Conservation (phyloP, 768 basidiomycete species). For the Polyporus arcularius region DNA sequence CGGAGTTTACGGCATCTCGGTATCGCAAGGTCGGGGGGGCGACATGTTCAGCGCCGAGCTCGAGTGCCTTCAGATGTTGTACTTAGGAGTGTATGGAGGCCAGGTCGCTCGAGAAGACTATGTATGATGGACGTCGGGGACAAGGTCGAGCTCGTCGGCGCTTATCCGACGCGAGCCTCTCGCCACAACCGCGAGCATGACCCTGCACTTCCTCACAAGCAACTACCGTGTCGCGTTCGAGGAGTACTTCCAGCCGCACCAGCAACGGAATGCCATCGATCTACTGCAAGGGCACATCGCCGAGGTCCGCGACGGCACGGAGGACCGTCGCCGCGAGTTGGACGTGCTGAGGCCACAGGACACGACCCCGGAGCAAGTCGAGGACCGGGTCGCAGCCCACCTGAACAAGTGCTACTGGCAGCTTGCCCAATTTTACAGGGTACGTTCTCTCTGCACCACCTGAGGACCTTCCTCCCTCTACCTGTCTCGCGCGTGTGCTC, state of each 20-base stretch:
- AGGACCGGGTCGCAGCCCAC: constrained; percentile 16
- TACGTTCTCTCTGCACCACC: constrained; percentile 5
- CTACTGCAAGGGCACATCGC: constrained; percentile 22
- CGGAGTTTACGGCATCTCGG: not conserved
- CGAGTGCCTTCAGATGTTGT: not conserved
- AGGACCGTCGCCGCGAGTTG: constrained; percentile 22
- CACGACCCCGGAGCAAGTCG: constrained; percentile 15
- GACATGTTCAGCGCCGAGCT: not conserved
- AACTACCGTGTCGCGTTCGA: constrained; percentile 24
- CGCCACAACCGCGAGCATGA: not conserved
- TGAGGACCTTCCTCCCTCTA: not conserved
- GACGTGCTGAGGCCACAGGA: constrained; percentile 23
- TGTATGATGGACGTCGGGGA: not conserved
- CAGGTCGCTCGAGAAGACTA: not conserved
- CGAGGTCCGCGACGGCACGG: constrained; percentile 22
- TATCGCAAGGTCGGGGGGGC: not conserved
- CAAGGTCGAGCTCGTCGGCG: not conserved
- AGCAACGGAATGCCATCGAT: constrained; percentile 23
- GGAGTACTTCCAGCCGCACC: constrained; percentile 21
- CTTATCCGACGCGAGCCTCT: not conserved
- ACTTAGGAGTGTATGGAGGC: not conserved
- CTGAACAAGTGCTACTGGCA: constrained; percentile 29
- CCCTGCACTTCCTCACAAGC: constrained; percentile 20
- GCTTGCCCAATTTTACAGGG: constrained; percentile 25
- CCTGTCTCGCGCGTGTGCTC: constrained; percentile 1